phyloP scores from a whole-genome alignment of 1,284 basidiomycete species.

The Mycena citricolor region DNA sequence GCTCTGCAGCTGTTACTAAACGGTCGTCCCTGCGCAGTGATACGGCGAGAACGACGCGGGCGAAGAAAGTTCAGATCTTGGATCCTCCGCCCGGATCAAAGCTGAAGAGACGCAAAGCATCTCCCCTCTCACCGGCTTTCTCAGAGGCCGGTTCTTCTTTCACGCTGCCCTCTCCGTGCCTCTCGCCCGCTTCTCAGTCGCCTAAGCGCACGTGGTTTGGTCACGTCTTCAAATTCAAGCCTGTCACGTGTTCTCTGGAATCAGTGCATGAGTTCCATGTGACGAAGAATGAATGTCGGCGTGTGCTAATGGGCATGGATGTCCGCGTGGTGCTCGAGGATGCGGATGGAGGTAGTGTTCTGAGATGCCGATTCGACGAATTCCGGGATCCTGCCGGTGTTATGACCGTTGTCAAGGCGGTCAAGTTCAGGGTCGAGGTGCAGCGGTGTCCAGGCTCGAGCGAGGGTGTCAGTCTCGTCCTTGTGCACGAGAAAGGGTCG shows the following conservation, averaged over 20 bases:
- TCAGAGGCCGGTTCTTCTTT: constrained; percentile 45
- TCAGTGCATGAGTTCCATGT: constrained; percentile 69
- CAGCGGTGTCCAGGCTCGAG: constrained; percentile 41
- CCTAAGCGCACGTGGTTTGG: constrained; percentile 85
- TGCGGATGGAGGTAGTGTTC: constrained; percentile 55
- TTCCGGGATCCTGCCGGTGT: constrained; percentile 54
- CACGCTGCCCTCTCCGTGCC: constrained; percentile 35
- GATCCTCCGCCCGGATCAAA: constrained; percentile 41
- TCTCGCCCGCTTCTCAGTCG: constrained; percentile 40
- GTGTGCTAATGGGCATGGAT: constrained; percentile 72
- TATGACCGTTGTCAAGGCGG: constrained; percentile 60
- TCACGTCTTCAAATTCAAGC: constrained; percentile 86
- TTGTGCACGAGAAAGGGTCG: constrained; percentile 86
- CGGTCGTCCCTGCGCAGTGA: constrained; percentile 46
- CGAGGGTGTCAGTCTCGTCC: constrained; percentile 53
- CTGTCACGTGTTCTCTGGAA: constrained; percentile 60
- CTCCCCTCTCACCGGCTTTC: constrained; percentile 41
- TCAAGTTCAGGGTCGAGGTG: constrained; percentile 79
- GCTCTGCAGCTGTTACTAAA: constrained; percentile 28
- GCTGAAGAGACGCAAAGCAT: constrained; percentile 45
- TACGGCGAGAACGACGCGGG: constrained; percentile 24
- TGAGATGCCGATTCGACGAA: constrained; percentile 71
- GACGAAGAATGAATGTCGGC: constrained; percentile 72
- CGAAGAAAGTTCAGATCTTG: constrained; percentile 50
- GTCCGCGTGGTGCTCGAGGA: constrained; percentile 68